Percentiles rank a stretch among this genome's conserved stretches.
Evolutionary conservation across 192 early-diverging fungal genomes (phyloP).

Genomic region (Glomus cerebriforme): DNA sequence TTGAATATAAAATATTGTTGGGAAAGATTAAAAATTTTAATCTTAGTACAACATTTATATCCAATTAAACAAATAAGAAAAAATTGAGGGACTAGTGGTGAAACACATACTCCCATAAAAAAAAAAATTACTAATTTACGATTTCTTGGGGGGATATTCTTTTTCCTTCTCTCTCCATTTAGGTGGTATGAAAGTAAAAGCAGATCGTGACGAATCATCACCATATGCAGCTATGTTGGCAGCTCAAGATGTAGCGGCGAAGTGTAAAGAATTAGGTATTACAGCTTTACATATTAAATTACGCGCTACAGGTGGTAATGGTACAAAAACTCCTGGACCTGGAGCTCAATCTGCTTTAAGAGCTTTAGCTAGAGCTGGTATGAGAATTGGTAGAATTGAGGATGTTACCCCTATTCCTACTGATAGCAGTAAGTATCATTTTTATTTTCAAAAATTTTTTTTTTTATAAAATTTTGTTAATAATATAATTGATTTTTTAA

Average conservation of each 20-base stretch:
- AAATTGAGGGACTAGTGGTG: slow-evolving; percentile 60
- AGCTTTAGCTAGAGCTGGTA: slow-evolving; percentile 97
- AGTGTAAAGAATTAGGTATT: slow-evolving; percentile 99
- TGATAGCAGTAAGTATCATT: slow-evolving; percentile 68
- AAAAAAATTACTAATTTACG: slow-evolving; percentile 17
- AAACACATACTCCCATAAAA: slow-evolving; percentile 62
- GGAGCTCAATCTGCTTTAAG: slow-evolving; percentile 98
- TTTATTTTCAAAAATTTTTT: not conserved
- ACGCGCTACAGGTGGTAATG: slow-evolving; percentile 99
- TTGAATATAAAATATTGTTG: not conserved
- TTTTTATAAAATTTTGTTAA: not conserved
- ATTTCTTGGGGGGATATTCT: not conserved
- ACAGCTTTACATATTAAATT: slow-evolving; percentile 99
- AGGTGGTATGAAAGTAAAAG: slow-evolving; percentile 99
- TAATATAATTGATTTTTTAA: not conserved
- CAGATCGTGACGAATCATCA: slow-evolving; percentile 99
- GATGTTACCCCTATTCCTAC: slow-evolving; percentile 99
- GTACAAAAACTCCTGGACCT: slow-evolving; percentile 96
- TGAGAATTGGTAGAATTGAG: slow-evolving; percentile 99
- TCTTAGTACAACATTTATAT: slow-evolving; percentile 11
- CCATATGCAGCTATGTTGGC: slow-evolving; percentile 99
- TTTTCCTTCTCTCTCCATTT: slow-evolving; percentile 21
- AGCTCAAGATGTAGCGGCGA: slow-evolving; percentile 96
- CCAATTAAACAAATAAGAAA: not conserved
- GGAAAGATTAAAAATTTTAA: not conserved